Base-by-base conservation (phyloP, 2,329 filamentous ascomycete species). In the Penicillium verrucosum region DNA sequence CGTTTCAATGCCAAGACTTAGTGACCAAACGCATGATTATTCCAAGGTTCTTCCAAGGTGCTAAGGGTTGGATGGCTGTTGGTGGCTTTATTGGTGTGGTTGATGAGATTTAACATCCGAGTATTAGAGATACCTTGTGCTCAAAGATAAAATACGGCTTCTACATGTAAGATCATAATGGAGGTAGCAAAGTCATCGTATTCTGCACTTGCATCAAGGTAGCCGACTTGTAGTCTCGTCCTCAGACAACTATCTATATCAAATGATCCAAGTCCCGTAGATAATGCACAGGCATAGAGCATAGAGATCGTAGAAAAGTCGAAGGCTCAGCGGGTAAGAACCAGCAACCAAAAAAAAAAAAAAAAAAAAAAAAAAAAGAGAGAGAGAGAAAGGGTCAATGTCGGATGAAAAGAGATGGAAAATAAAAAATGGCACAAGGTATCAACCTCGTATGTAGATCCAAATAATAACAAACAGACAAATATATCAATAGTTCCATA, bases 371-470 rank as follows among this genome's bases (percentile, higher is more conserved):
- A 58, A 44, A 51, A 42, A 42, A 29, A 46, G 38, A 53, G 49
- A 18, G 56, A 46, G 27, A 56, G 56, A 42, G 30, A 49, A 52
- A 46, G 0, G 29, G 18, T 14, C 5, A 18, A 34, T 21, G 11
- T 30, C 34, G 12, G 3, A 14, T 23, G 18, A 11, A 16, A 30
- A 21, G 14, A 48, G 32, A 14, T 49, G 25, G 36, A 42, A 47
- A 46, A 42, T 34, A 34, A 55, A 57, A 46, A 41, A 34, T 51
- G 55, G 44, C 53, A 61, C 55, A 42, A 55, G 62, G 54, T 65
- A 63, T 65, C 59, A 63, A 58, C 57, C 21, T 56, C 59, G 62
- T 62, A 54, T 65, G 54, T 61, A 60, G 27, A 56, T 54, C 55
- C 40, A 58, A 58, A 56, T 42, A 44, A 53, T 50, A 47, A 30